A percentile compares a stretch with the other conserved stretches of the same genome.
Evolutionary conservation across 306 rosid genomes (phyloP).

Genomic region (Gillenia trifoliata): DNA sequence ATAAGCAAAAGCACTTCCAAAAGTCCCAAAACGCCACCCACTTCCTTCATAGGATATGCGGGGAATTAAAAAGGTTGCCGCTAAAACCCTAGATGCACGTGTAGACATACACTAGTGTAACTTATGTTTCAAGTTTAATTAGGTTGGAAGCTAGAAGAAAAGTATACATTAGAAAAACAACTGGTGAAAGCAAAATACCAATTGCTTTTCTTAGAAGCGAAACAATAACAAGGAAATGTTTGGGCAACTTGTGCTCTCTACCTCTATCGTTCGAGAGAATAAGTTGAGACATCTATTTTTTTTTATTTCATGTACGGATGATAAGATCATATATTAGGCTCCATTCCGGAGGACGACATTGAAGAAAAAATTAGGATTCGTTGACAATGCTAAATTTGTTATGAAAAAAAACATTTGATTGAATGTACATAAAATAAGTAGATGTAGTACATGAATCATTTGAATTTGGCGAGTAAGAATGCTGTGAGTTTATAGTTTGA

Average conservation of each 20-base stretch:
- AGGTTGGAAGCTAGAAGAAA: conserved; percentile 23
- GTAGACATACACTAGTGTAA: conserved; percentile 3
- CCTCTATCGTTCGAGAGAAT: not conserved
- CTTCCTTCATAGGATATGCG: not conserved
- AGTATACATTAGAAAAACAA: conserved; percentile 2
- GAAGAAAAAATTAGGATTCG: not conserved
- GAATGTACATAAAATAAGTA: no score
- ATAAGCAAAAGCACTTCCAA: not conserved
- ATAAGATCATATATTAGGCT: not conserved
- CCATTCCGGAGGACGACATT: no score
- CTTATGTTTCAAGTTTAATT: conserved; percentile 25
- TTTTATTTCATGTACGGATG: not conserved
- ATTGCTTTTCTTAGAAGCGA: conserved; percentile 74
- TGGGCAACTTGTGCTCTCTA: not conserved
- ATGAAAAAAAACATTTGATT: no score
- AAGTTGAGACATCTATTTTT: not conserved
- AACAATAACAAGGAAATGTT: conserved; percentile 6
- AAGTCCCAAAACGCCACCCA: not conserved
- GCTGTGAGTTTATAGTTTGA: no score
- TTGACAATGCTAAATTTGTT: not conserved
- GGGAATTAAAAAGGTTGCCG: not conserved
- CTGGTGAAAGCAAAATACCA: conserved; percentile 13
- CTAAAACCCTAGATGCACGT: not conserved
- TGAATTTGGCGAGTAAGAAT: no score
- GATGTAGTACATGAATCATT: not conserved